Evolutionary conservation across 2,329 filamentous ascomycete species (phyloP).

Genomic region (Achaetomium macrosporum): DNA sequence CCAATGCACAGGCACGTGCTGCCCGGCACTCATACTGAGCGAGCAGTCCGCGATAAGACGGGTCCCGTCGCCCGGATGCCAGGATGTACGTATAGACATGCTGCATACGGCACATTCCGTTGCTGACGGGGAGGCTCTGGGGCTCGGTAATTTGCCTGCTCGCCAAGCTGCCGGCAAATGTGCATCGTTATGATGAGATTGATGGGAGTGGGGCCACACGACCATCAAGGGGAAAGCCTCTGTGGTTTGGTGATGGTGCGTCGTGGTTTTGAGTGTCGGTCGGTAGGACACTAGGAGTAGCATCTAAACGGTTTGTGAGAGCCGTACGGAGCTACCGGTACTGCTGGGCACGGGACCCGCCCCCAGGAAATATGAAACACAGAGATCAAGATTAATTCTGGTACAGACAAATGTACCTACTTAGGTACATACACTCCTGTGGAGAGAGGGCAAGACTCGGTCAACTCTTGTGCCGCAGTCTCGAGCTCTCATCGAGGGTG

Average conservation of each 20-base stretch:
- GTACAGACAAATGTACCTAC: too few relatives aligned
- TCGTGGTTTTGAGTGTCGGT: too few relatives aligned
- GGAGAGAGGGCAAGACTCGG: too few relatives aligned
- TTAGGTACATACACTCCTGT: too few relatives aligned
- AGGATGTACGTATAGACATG: neutral
- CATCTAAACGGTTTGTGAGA: too few relatives aligned
- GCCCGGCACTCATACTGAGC: neutral
- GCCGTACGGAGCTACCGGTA: too few relatives aligned
- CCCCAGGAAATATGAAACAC: conserved; percentile 8
- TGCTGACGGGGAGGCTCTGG: conserved; percentile 6
- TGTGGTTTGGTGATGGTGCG: neutral
- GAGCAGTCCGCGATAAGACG: too few relatives aligned
- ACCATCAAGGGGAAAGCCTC: neutral
- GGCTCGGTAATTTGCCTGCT: conserved; percentile 22
- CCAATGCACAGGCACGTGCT: neutral
- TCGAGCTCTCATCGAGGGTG: too few relatives aligned
- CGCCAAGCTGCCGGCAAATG: conserved; percentile 23
- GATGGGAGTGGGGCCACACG: neutral
- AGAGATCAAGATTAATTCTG: neutral
- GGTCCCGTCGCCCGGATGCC: neutral
- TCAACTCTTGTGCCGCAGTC: too few relatives aligned
- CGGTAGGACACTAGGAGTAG: too few relatives aligned
- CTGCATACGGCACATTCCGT: conserved; percentile 13
- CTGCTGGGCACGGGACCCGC: neutral
- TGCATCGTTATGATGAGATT: conserved; percentile 3